Conservation (phyloP, 1,139 yeast genomes). For the Kodamaea ohmeri region DNA sequence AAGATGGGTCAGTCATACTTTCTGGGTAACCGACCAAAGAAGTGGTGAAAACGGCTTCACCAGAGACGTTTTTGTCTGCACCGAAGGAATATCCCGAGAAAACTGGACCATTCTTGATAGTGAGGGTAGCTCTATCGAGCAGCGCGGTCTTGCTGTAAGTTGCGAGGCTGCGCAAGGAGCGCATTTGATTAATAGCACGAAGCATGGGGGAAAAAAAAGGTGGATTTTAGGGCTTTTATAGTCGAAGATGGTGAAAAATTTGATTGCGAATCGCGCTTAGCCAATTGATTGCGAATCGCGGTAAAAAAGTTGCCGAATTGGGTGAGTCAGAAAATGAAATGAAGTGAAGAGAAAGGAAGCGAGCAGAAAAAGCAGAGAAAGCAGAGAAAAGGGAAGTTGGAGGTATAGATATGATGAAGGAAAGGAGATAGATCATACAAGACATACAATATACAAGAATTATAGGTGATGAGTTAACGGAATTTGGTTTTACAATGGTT, state of each 20-base stretch:
- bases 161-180: constrained; percentile 5
- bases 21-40: constrained; percentile 98
- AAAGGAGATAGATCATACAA: no score
- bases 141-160: constrained; percentile 35
- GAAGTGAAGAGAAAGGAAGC: neutral
- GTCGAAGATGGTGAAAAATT: constrained; percentile 7
- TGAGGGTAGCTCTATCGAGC: constrained; percentile 81
- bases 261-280: constrained; percentile 43
- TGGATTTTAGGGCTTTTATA: no score
- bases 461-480: no score
- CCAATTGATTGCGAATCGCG: constrained; percentile 45
- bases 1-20: constrained; percentile 98
- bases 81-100: constrained; percentile 94
- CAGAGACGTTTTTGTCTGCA: constrained; percentile 85
- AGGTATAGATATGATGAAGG: no score
- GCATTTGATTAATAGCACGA: constrained; percentile 12
- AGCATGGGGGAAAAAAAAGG: constrained; percentile 14
- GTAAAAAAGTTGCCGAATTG: constrained; percentile 30
- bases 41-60: constrained; percentile 97
- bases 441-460: no score
- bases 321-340: constrained; percentile 16
- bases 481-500: no score
- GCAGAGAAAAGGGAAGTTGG: no score
- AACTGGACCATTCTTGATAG: constrained; percentile 90
- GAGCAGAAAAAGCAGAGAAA: neutral